Evolutionary conservation across 2,329 filamentous ascomycete genomes (phyloP).

Genomic region (Ascochyta fabae): DNA sequence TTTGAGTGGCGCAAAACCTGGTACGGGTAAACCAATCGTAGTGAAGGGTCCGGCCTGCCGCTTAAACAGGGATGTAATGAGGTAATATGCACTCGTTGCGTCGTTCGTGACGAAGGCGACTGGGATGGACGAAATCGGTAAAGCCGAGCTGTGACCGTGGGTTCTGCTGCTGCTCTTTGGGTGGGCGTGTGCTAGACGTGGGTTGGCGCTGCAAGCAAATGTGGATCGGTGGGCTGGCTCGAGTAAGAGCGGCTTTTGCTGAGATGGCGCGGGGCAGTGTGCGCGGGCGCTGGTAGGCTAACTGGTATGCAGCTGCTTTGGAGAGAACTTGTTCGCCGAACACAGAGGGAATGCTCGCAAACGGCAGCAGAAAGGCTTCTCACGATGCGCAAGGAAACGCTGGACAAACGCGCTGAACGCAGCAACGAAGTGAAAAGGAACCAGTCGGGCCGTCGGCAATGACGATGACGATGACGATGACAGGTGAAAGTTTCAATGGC

Average conservation of each 20-base stretch:
- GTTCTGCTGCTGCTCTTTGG: conserved; percentile 34
- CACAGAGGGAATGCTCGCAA: conserved; percentile 25
- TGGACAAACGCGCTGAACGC: conserved; percentile 11
- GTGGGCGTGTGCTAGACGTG: conserved; percentile 31
- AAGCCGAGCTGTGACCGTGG: conserved; percentile 47
- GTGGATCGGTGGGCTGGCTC: conserved; percentile 28
- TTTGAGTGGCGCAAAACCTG: conserved; percentile 47
- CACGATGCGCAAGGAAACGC: conserved; percentile 16
- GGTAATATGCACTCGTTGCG: conserved; percentile 45
- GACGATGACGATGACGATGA: conserved; percentile 28
- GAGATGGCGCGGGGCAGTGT: conserved; percentile 23
- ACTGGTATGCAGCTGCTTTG: conserved; percentile 23
- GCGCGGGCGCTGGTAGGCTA: conserved; percentile 26
- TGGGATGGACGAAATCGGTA: conserved; percentile 35
- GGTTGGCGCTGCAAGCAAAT: conserved; percentile 35
- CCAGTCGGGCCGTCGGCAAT: conserved; percentile 44
- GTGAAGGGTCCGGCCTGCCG: conserved; percentile 34
- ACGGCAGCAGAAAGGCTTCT: conserved; percentile 24
- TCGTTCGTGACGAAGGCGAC: conserved; percentile 31
- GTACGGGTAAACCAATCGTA: conserved; percentile 46
- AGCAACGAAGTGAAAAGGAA: conserved; percentile 18
- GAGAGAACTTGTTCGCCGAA: conserved; percentile 29
- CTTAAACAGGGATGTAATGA: conserved; percentile 42
- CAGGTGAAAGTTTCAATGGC: conserved; percentile 29
- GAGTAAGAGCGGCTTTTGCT: conserved; percentile 20